Evolutionary conservation across 1,284 basidiomycete species (phyloP), one percentile per base, ranked within the genome.

Genomic region (Apiotrichum montevideense): DNA sequence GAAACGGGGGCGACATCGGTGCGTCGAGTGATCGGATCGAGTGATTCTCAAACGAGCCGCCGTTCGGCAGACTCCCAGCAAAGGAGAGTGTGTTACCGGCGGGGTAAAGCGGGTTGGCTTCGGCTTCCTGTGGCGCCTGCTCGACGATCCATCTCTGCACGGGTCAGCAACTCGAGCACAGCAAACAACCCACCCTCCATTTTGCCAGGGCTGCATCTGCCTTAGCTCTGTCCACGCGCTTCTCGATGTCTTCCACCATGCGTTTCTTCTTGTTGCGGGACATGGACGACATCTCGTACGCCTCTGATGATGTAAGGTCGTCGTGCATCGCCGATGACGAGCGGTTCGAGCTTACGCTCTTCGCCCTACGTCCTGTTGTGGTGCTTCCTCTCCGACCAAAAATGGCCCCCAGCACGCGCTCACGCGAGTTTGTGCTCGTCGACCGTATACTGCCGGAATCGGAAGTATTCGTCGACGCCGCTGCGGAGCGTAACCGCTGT

Each of bases 121-220:
- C 51, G 2, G 35, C 34, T 32, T 54, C 49, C 15, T 48, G 56
- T 0, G 61, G 35, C 1, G 70, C 66, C 51, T 70, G 66, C 44
- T 74, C 71, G 11, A 66, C 57, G 29, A 67, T 64, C 71, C 71
- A 73, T 66, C 67, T 66, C 72, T 74, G 21, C 21, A 10, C 6
- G 15, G 9, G 51, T 59, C 55, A 65, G 49, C 40, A 11, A 15
- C 33, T 39, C 8, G 37, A 11, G 44, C n/a, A 9, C 9, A 29
- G n/a, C 4, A 29, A 29, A 1, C 4, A 6, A 66, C 70, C 56
- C 57, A 74, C 72, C 59, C 72, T 63, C 72, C 72, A 74, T 57
- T 72, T 74, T 14, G 64, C 63, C 61, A 74, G 58, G 2, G 71
- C 72, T 15, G 63, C 55, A 11, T 72, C 70, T 35, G 72, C 67